Percentiles rank a stretch among this genome's conserved stretches.
Evolutionary conservation across 306 rosid species (phyloP).

Genomic region (Cucurbita moschata): DNA sequence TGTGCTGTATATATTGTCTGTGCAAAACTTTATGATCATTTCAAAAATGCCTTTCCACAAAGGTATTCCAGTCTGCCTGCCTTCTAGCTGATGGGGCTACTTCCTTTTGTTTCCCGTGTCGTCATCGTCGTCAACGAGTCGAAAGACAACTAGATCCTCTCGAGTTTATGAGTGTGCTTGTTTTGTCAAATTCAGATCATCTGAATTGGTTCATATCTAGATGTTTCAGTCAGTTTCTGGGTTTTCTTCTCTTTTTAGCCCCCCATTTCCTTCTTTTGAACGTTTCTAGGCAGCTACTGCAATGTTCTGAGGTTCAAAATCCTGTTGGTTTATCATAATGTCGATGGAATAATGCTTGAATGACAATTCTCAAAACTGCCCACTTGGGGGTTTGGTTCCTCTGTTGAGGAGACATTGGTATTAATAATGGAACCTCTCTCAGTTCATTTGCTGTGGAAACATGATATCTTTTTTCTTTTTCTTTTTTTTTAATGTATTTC

Average conservation of each 20-base stretch:
- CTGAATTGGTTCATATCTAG: neutral
- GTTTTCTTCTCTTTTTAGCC: neutral
- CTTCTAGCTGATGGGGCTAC: neutral
- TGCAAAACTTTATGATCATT: slow-evolving; percentile 6
- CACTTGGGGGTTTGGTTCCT: neutral
- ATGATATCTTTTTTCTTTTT: neutral
- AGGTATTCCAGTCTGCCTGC: neutral
- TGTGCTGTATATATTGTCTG: slow-evolving; percentile 9
- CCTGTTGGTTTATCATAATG: neutral
- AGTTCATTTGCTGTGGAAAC: neutral
- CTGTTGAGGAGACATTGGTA: neutral
- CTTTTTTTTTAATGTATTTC: neutral
- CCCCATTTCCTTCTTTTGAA: neutral
- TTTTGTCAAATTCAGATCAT: neutral
- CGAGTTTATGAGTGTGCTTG: neutral
- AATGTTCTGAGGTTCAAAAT: neutral
- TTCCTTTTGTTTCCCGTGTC: neutral
- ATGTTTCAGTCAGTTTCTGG: neutral
- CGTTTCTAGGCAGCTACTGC: neutral
- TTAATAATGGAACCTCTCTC: neutral
- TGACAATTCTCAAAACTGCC: neutral
- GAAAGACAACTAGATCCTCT: neutral
- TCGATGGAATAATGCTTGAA: neutral
- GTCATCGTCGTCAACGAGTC: neutral
- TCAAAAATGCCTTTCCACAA: neutral